A percentile compares a stretch with the other conserved stretches of the same genome.
phyloP scores from a whole-genome alignment of 2,329 filamentous ascomycete species.

The Colletotrichum simmondsii region DNA sequence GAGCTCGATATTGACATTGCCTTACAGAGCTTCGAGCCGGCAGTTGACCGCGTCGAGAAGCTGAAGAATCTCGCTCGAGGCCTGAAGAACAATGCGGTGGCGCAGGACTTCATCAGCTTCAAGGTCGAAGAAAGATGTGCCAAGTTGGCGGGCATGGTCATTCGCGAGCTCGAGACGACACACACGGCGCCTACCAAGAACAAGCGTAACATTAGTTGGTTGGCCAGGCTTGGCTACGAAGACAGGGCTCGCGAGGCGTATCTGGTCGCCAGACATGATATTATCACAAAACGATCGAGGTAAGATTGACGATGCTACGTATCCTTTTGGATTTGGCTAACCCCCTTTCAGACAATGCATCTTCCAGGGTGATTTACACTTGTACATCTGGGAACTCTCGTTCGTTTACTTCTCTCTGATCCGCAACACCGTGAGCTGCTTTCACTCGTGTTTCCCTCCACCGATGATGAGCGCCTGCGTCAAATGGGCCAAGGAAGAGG shows the following conservation, averaged over 20 bases:
- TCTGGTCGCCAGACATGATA: slow-evolving; percentile 79
- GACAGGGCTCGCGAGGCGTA: slow-evolving; percentile 90
- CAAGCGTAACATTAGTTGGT: slow-evolving; percentile 83
- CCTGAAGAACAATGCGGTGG: slow-evolving; percentile 86
- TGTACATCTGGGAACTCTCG: slow-evolving; percentile 94
- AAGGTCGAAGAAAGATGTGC: slow-evolving; percentile 89
- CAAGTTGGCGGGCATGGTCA: slow-evolving; percentile 80
- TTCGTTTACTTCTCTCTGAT: slow-evolving; percentile 97
- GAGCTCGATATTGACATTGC: slow-evolving; percentile 97
- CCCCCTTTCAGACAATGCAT: slow-evolving; percentile 78
- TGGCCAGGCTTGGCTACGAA: slow-evolving; percentile 88
- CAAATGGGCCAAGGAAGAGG: slow-evolving; percentile 96
- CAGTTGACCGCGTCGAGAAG: slow-evolving; percentile 86
- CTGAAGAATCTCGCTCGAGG: slow-evolving; percentile 82
- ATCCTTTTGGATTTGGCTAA: neutral
- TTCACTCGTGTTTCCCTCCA: slow-evolving; percentile 86
- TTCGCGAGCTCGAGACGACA: slow-evolving; percentile 80
- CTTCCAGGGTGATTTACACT: slow-evolving; percentile 91
- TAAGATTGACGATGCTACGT: slow-evolving; percentile 51
- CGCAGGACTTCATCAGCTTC: slow-evolving; percentile 90
- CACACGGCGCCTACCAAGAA: slow-evolving; percentile 83
- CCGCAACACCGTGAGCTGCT: slow-evolving; percentile 90
- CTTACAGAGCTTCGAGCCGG: slow-evolving; percentile 86
- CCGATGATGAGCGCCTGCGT: slow-evolving; percentile 94
- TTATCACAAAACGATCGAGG: slow-evolving; percentile 86